These are phyloP conservation scores for Trichocladium uniseriatum DNA, from an alignment of 495 filamentous ascomycete species.

Conservation along the genomic window DNA sequence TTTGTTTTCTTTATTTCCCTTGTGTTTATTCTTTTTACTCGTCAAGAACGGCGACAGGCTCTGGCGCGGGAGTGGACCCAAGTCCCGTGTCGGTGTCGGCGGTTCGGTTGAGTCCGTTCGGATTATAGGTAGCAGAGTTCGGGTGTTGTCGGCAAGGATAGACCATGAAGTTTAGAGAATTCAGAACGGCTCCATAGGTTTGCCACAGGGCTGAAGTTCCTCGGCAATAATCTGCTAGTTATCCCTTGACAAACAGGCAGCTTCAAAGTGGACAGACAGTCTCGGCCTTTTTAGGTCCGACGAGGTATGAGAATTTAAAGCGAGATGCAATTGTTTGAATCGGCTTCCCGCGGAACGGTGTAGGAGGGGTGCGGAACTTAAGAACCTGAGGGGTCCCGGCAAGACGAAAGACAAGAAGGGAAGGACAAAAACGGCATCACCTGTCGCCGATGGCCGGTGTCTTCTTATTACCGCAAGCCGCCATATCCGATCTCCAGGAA, in stretches of 20 bases:
- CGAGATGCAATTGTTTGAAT: too few relatives aligned
- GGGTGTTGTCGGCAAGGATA: constrained; percentile 7
- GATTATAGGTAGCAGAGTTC: not conserved
- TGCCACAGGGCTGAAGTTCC: not conserved
- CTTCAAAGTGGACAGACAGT: too few relatives aligned
- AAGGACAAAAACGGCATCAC: not conserved
- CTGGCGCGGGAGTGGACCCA: not conserved
- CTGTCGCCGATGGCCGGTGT: not conserved
- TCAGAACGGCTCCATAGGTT: not conserved
- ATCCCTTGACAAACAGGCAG: too few relatives aligned
- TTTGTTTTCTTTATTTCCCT: constrained; percentile 1
- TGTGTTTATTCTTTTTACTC: too few relatives aligned
- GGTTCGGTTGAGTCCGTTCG: not conserved
- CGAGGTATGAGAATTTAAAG: too few relatives aligned
- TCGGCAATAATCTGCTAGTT: too few relatives aligned
- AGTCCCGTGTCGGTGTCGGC: not conserved
- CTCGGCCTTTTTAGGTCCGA: too few relatives aligned
- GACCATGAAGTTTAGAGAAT: not conserved
- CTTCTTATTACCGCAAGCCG: not conserved
- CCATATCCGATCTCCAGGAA: not conserved
- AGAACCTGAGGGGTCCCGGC: too few relatives aligned
- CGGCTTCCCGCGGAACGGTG: too few relatives aligned
- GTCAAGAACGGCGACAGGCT: not conserved
- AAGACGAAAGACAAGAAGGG: not conserved
- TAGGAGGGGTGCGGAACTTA: too few relatives aligned